Percentiles rank a stretch among this genome's conserved stretches.
Conservation (phyloP, 371 early-diverging fungal genomes). For the Rhizopus arrhizus region DNA sequence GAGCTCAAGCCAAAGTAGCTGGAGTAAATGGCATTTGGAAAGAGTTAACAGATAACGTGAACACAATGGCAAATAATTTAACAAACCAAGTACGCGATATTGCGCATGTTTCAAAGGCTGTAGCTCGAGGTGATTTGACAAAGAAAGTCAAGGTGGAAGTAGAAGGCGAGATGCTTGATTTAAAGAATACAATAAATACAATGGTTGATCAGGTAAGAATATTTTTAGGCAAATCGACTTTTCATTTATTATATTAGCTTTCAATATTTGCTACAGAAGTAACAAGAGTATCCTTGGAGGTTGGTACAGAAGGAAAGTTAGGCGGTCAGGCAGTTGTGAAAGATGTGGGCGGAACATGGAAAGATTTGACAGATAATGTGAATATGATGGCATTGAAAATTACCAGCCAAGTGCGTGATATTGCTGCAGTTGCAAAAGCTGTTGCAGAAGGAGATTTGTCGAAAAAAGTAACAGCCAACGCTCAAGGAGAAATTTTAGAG, state of each 20-base stretch:
- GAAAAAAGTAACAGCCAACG: conserved; percentile 33
- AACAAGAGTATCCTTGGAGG: conserved; percentile 48
- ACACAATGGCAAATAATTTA: conserved; percentile 56
- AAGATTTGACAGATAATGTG: conserved; percentile 52
- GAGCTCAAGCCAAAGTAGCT: conserved; percentile 35
- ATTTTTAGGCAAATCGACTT: too few species aligned
- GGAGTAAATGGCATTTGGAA: conserved; percentile 68
- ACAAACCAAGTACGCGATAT: conserved; percentile 64
- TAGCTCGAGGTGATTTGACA: conserved; percentile 58
- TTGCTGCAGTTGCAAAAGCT: conserved; percentile 34
- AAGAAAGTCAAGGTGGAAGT: conserved; percentile 56
- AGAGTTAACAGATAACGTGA: conserved; percentile 66
- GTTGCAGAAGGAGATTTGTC: conserved; percentile 35
- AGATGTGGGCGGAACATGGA: conserved; percentile 58
- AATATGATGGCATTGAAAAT: conserved; percentile 41
- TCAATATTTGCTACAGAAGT: conserved; percentile 63
- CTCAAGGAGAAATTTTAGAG: conserved; percentile 31
- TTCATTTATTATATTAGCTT: conserved; percentile 13
- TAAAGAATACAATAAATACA: conserved; percentile 29
- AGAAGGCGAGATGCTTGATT: conserved; percentile 62
- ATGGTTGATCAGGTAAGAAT: conserved; percentile 45
- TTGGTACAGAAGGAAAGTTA: conserved; percentile 49
- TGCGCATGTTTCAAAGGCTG: conserved; percentile 58
- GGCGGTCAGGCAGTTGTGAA: conserved; percentile 61
- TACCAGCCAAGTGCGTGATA: conserved; percentile 34